Base-by-base conservation (phyloP, 176 grass and related monocot species). In the Triticum turgidum region DNA sequence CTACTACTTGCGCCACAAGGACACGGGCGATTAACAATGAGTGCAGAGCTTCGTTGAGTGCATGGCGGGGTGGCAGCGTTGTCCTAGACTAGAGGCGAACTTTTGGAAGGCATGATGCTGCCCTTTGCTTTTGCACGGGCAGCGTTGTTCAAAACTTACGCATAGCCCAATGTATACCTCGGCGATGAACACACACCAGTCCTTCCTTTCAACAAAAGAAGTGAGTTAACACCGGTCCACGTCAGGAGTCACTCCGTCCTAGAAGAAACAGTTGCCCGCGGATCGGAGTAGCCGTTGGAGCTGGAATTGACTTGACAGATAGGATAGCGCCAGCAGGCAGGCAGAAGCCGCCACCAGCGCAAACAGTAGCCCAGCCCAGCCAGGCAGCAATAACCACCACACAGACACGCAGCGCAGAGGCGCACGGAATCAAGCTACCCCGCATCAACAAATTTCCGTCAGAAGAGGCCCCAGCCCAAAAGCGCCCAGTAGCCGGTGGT, bases 231-330 rank as follows among this genome's bases (percentile, higher is more conserved):
- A 11, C 41, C 9, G 3, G 51, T 54, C 51, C 14, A 37, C 8
- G 17, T 2, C 32, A 69, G 15, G 30, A 20, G 66, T 10, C 17
- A 21, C 67, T 11, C 5, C 34, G 35, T 22, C 6, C 18, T 11
- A 58, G 27, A 3, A n/a, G 56, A 58, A 56, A 15, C 11, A 27
- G 58, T 29, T 20, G 4, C 0, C 39, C 18, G 24, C 9, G 44
- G 38, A 6, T 15, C 3, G 22, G 45, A 71, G 5, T 80, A 80
- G 84, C 85, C 85, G 85, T 80, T 86, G 35, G 85, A 72, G 52
- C 2, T 47, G 76, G 63, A 20, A 5, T 30, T 9, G 21, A 22
- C 69, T 52, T 52, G 49, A 17, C 49, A 52, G 49, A 0, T 9
- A 33, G 14, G 41, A 20, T 21, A 38, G 72, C 44, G 42, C 45